Evolutionary conservation across 805 yeast species (phyloP), one percentile per base, ranked within the genome.

Genomic region (Nakazawaea sp.): DNA sequence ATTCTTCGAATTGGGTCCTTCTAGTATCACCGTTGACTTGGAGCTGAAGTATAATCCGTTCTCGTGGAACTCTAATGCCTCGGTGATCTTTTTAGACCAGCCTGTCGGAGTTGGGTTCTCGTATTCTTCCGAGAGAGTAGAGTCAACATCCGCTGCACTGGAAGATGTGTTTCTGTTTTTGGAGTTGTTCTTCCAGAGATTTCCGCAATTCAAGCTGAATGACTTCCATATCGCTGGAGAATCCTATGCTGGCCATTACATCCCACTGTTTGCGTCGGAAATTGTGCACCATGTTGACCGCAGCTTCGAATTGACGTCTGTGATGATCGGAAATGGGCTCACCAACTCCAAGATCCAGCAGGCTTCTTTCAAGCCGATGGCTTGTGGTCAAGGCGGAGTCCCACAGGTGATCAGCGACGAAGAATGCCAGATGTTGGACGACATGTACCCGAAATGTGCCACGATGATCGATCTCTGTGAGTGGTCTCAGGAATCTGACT

Each of bases 211-310:
- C 56, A 62, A 71, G 38, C 28, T 40, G 9, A 51, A 59, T 43
- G 73, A 71, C 36, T 85, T 89, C 72, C 95, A 87, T 59, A 83
- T 88, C 56, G 81, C 96, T 29, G 96, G 96, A 47, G 96, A 88
- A 56, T 82, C 94, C 4, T 88, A 89, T 53, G 96, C 90, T 16
- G 96, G 97, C 35, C 94, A 87, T 54, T 89, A 89, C 61, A 83
- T 89, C 47, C 98, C 98, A 16, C 83, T 72, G 10, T 83, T 88
- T 60, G 95, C 95, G 7, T 56, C 74, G 42, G 95, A 86, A 58
- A 86, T 88, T 48, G 62, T 85, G 47, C 63, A 72, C 27, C 87
- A 83, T 51, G 64, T 70, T 20, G 54, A 50, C 16, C 62, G 76
- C 45, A 55, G 59, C 50, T 80, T 80, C 61, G 70, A 83, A 50